These are phyloP conservation scores for Xerocomellus chrysenteron DNA, from an alignment of 768 basidiomycete species.

Conservation along the genomic window DNA sequence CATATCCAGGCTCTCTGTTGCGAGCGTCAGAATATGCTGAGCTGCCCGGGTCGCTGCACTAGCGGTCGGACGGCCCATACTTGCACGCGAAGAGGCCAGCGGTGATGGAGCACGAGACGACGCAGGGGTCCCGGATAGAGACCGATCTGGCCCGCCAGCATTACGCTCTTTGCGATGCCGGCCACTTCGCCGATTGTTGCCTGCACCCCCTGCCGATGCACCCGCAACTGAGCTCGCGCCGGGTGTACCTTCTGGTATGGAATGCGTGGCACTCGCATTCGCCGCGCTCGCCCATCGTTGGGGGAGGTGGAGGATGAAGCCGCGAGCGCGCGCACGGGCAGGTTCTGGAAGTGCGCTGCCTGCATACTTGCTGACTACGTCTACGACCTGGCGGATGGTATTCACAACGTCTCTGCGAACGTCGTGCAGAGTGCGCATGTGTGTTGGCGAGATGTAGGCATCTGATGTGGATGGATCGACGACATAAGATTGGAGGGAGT, in stretches of 20 bases:
- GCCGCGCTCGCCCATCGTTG: conserved; percentile 73
- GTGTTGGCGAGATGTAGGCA: conserved; percentile 44
- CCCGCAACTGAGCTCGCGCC: conserved; percentile 39
- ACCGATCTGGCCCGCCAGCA: conserved; percentile 34
- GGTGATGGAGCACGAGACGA: conserved; percentile 39
- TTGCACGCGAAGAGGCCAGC: conserved; percentile 23
- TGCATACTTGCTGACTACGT: conserved; percentile 81
- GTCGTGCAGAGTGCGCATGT: conserved; percentile 65
- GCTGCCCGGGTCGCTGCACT: conserved; percentile 71
- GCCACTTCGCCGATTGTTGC: conserved; percentile 17
- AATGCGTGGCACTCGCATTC: conserved; percentile 27
- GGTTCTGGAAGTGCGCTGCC: conserved; percentile 86
- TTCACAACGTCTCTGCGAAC: conserved; percentile 84
- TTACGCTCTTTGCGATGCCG: conserved; percentile 40
- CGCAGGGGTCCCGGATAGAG: conserved; percentile 30
- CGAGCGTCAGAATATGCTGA: conserved; percentile 77
- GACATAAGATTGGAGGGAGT: conserved; percentile 52
- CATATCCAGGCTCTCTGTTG: conserved; percentile 92
- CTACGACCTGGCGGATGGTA: conserved; percentile 86
- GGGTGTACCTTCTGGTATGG: conserved; percentile 28
- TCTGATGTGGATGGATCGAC: conserved; percentile 25
- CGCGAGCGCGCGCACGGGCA: conserved; percentile 67
- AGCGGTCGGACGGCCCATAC: conserved; percentile 36
- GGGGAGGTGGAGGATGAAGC: conserved; percentile 78
- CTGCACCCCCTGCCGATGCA: conserved; percentile 26